Conservation (phyloP, 306 rosid genomes). For the Nissolia schottii region DNA sequence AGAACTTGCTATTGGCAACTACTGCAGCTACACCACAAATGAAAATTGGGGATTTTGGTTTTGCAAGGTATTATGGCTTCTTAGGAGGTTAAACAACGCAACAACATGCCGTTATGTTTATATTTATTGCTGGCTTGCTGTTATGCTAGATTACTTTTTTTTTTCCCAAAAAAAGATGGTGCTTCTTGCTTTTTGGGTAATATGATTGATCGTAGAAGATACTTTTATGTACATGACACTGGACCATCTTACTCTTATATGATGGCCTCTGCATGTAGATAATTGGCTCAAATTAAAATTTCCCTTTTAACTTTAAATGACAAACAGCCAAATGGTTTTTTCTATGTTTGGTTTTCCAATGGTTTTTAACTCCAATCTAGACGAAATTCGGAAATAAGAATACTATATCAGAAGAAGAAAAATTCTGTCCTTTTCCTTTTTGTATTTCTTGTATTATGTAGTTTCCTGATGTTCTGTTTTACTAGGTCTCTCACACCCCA, state of each 20-base stretch:
- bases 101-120: background rate
- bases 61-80: slow-evolving; percentile 65
- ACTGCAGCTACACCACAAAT: slow-evolving; percentile 47
- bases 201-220: background rate
- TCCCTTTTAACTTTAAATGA: background rate
- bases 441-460: background rate
- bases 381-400: background rate
- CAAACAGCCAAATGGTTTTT: background rate
- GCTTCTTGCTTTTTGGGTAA: background rate
- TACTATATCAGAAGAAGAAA: background rate
- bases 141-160: background rate
- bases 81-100: background rate
- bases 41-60: slow-evolving; percentile 98
- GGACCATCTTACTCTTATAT: background rate
- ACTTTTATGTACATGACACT: background rate
- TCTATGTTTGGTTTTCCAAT: background rate
- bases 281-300: background rate
- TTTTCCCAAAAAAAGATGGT: background rate
- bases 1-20: slow-evolving; percentile 78
- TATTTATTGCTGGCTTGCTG: slow-evolving; percentile 19
- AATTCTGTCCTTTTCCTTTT: background rate
- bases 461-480: slow-evolving; percentile 27
- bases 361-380: slow-evolving; percentile 6
- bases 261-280: background rate
- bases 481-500: slow-evolving; percentile 73